These are phyloP conservation scores for Diddensiella caesifluorescens DNA, from an alignment of 805 yeast genomes.

Conservation along the genomic window DNA sequence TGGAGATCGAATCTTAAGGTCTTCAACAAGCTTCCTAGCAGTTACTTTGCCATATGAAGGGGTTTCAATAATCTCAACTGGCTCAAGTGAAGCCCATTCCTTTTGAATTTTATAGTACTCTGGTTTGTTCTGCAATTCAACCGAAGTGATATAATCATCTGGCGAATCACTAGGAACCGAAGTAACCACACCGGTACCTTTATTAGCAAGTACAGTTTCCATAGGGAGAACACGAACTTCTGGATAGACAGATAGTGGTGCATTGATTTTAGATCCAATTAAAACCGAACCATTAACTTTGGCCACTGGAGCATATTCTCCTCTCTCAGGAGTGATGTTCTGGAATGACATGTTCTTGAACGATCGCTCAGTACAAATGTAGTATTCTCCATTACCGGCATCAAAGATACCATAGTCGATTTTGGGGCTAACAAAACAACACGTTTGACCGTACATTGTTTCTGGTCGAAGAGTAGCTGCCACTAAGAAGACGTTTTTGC, in stretches of 20 bases:
- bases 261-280: slow-evolving; percentile 79
- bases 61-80: slow-evolving; percentile 69
- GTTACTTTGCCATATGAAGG: slow-evolving; percentile 82
- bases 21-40: slow-evolving; percentile 79
- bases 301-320: slow-evolving; percentile 57
- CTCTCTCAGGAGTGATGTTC: slow-evolving; percentile 84
- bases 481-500: slow-evolving; percentile 70
- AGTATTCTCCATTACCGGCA: slow-evolving; percentile 68
- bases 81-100: slow-evolving; percentile 78
- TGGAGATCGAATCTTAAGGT: slow-evolving; percentile 89
- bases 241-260: slow-evolving; percentile 70
- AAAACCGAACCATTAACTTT: slow-evolving; percentile 64
- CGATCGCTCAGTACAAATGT: slow-evolving; percentile 87
- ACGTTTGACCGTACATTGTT: slow-evolving; percentile 98
- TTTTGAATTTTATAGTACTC: slow-evolving; percentile 80
- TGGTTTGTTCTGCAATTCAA: slow-evolving; percentile 81
- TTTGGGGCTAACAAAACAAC: slow-evolving; percentile 96
- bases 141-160: slow-evolving; percentile 85
- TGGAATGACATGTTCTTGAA: slow-evolving; percentile 97
- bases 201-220: slow-evolving; percentile 91
- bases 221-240: slow-evolving; percentile 85
- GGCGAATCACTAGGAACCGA: slow-evolving; percentile 99
- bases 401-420: slow-evolving; percentile 87
- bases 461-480: slow-evolving; percentile 99
- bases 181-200: slow-evolving; percentile 99